These are phyloP conservation scores for Mycena rebaudengoi DNA, from an alignment of 768 basidiomycete species.

Conservation along the genomic window DNA sequence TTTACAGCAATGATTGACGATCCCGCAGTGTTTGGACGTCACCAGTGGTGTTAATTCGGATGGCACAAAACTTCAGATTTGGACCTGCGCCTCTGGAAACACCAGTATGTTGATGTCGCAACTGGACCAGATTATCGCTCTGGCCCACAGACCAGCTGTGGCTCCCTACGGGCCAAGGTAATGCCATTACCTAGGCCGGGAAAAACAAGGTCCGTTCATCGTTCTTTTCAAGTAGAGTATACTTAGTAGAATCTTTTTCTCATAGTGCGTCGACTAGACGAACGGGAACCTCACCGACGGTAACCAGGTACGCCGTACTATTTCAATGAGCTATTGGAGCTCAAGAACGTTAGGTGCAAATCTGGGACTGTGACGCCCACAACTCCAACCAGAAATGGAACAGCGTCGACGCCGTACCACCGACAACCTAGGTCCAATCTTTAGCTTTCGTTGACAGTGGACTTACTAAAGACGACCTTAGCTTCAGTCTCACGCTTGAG, in stretches of 20 bases:
- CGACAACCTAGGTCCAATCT: neutral
- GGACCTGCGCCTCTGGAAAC: slow-evolving; percentile 3
- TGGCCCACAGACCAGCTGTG: slow-evolving; percentile 5
- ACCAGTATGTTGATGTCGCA: neutral
- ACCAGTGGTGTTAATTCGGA: neutral
- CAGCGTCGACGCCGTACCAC: neutral
- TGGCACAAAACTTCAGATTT: neutral
- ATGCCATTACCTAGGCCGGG: neutral
- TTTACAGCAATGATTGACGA: neutral
- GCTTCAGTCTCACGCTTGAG: neutral
- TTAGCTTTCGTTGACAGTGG: neutral
- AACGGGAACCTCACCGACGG: slow-evolving; percentile 6
- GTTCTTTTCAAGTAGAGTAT: too few species aligned
- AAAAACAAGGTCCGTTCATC: neutral
- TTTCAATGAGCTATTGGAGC: too few species aligned
- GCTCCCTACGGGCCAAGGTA: neutral
- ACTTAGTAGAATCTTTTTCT: too few species aligned
- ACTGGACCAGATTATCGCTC: neutral
- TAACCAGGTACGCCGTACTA: slow-evolving; percentile 9
- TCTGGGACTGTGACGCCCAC: neutral
- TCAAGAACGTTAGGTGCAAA: slow-evolving; percentile 3
- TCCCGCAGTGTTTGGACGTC: slow-evolving; percentile 9
- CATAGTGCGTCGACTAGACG: neutral
- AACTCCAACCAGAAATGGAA: neutral
- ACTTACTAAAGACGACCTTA: neutral